Percentiles rank a stretch among this genome's conserved stretches.
Evolutionary conservation across 768 basidiomycete species (phyloP).

Genomic region (Leucogyrophana mollusca): DNA sequence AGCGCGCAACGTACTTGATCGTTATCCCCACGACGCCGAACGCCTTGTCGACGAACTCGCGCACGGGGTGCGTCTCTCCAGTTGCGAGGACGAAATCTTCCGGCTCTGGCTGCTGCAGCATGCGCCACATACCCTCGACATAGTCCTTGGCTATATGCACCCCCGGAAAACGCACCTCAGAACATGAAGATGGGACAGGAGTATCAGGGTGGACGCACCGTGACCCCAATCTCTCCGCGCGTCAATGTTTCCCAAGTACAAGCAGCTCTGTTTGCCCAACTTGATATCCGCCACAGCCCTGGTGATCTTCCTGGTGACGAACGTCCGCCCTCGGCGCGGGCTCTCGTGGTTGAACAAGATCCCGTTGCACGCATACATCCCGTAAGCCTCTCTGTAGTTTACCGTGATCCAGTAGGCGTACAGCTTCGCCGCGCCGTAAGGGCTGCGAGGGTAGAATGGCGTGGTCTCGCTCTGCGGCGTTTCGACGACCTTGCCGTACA

Average conservation of each 20-base stretch:
- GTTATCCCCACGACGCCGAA: constrained; percentile 68
- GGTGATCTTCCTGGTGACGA: constrained; percentile 94
- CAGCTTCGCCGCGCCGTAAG: constrained; percentile 94
- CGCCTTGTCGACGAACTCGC: constrained; percentile 89
- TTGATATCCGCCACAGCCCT: constrained; percentile 91
- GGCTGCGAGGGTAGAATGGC: constrained; percentile 97
- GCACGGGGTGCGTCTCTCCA: constrained; percentile 92
- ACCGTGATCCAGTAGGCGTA: constrained; percentile 90
- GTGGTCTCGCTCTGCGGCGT: constrained; percentile 95
- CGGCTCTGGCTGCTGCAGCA: constrained; percentile 82
- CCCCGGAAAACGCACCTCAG: not conserved
- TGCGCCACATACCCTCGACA: constrained; percentile 97
- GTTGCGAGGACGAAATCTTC: constrained; percentile 96
- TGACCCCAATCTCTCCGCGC: constrained; percentile 98
- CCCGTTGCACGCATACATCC: constrained; percentile 95
- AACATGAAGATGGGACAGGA: not conserved
- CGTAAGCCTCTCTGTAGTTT: constrained; percentile 94
- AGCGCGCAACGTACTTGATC: constrained; percentile 49
- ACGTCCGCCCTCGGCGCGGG: constrained; percentile 89
- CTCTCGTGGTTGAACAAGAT: constrained; percentile 99
- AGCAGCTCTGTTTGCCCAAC: constrained; percentile 82
- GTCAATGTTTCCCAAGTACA: constrained; percentile 94
- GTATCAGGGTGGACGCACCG: constrained; percentile 47
- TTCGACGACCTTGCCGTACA: constrained; percentile 96
- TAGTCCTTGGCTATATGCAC: constrained; percentile 69